phyloP scores from a whole-genome alignment of 2,329 filamentous ascomycete species.

The Colletotrichum kahawae region DNA sequence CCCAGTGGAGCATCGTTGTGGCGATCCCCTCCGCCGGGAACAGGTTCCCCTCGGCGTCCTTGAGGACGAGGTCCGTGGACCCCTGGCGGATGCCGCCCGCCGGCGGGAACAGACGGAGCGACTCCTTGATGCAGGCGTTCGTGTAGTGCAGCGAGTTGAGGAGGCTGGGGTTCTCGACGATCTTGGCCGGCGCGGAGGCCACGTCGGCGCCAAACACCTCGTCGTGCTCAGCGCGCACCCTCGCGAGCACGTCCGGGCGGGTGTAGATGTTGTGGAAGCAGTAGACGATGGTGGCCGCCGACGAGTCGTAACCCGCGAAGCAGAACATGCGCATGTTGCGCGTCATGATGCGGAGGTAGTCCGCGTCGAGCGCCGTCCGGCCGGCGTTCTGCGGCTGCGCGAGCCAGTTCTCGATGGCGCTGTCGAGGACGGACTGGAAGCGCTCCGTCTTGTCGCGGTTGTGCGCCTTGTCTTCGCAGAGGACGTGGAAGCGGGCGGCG shows the following conservation, averaged over 20 bases:
- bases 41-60: slow-evolving; percentile 45
- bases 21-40: slow-evolving; percentile 50
- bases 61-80: slow-evolving; percentile 40
- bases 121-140: slow-evolving; percentile 59
- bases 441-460: slow-evolving; percentile 9
- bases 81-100: slow-evolving; percentile 49
- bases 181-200: neutral
- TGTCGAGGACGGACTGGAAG: slow-evolving; percentile 33
- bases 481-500: slow-evolving; percentile 26
- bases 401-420: slow-evolving; percentile 34
- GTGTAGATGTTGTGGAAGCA: slow-evolving; percentile 33
- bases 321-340: slow-evolving; percentile 38
- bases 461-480: slow-evolving; percentile 25
- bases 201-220: slow-evolving; percentile 46
- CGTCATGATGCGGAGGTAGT: slow-evolving; percentile 31
- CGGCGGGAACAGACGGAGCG: slow-evolving; percentile 57
- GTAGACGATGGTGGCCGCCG: slow-evolving; percentile 35
- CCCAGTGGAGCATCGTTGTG: slow-evolving; percentile 43
- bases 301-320: slow-evolving; percentile 46
- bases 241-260: slow-evolving; percentile 32
- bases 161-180: slow-evolving; percentile 41
- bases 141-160: slow-evolving; percentile 60
- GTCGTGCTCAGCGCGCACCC: slow-evolving; percentile 51
- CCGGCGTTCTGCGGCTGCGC: slow-evolving; percentile 26
- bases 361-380: slow-evolving; percentile 23